Evolutionary conservation across 148 eudicot species (phyloP), one percentile per base, ranked within the genome.

Genomic region (Cornus kousa): DNA sequence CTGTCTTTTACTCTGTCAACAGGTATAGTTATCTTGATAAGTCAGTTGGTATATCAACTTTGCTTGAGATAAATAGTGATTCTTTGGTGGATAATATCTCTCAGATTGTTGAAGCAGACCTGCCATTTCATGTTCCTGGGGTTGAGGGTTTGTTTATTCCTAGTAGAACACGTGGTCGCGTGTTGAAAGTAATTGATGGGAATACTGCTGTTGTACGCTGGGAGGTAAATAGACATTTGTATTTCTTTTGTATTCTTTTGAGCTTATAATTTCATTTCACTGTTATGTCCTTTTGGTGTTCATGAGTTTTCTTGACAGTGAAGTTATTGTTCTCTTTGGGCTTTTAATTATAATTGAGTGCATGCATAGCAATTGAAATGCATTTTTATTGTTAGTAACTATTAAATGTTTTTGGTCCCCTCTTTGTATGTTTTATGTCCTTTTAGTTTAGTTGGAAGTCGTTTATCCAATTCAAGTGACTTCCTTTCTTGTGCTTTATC

Each of bases 1-100:
- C 5, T 68, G 64, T 76, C 46, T 68, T 37, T 59, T 12, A 55
- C 67, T 24, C 65, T 46, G 46, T 76, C 22, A 43, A 81, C 93
- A 95, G 99, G 87, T 96, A 86, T 79, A 92, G 88, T 88, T 96
- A 92, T 83, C 89, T 96, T 81, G 93, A 96, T 69, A 96, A 91
- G 75, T 88, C 99, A 72, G 90, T 88, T 76, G 98, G 98, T 67
- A 75, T 96, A 78, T 91, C 99, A 68, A 82, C 99, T 64, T 83
- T 84, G 74, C 79, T 92, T 87, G 91, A 92, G 86, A 80, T 96
- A 48, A 85, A 75, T 62, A 80, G 84, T 75, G 86, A 74, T 70
- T 79, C 85, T 11, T 65, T 82, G 79, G 86, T 84, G 74, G 83
- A 89, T 80, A 77, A 82, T 72, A 80, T 39, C 80, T 88, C 93